Evolutionary conservation across 2,329 filamentous ascomycete species (phyloP), one percentile per base, ranked within the genome.

Genomic region (Alternaria hordeiaustralica): DNA sequence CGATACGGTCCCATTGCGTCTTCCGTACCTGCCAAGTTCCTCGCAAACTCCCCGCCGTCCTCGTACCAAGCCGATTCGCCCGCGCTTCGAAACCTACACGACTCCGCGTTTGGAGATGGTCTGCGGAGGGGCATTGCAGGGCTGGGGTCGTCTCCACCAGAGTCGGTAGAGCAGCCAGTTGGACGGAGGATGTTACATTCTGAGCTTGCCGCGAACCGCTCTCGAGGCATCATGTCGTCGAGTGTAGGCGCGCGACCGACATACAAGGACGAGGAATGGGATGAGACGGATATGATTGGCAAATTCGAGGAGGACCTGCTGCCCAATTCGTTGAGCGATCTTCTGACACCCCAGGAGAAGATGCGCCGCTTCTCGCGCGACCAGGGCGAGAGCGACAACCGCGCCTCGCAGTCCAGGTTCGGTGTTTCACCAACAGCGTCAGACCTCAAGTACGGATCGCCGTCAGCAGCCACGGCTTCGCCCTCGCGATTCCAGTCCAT

Each of bases 301-400:
- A 87, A 90, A 28, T 95, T 96, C 72, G 93, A 97, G 78, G 94
- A 97, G 74, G 94, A 97, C 74, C 92, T 96, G 73, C 85, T 98
- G 10, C 96, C 95, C 0, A 91, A 85, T 26, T 88, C 85, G 59
- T 78, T 90, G 49, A 87, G 88, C 66, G 88, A 90, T 72, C 83
- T 90, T 13, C 83, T 90, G 33, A 88, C 87, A 0, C 87, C 88
- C 0, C 87, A 89, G 68, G 87, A 89, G 71, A 86, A 85, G 71
- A 84, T 87, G 76, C 84, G 88, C 49, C 84, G 88, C 18, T 83
- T 87, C 56, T 89, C 88, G 12, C 84, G 87, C 49, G 86, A 86
- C 13, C 86, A 87, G 33, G 82, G 84, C 58, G 86, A 88, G 51
- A 81, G 85, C 56, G 87, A 63, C 1, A 60, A 43, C 13, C 61